Percentiles rank a stretch among this genome's conserved stretches.
Evolutionary conservation across 2,329 filamentous ascomycete genomes (phyloP).

Genomic region (Tolypocladium ophioglossoides): DNA sequence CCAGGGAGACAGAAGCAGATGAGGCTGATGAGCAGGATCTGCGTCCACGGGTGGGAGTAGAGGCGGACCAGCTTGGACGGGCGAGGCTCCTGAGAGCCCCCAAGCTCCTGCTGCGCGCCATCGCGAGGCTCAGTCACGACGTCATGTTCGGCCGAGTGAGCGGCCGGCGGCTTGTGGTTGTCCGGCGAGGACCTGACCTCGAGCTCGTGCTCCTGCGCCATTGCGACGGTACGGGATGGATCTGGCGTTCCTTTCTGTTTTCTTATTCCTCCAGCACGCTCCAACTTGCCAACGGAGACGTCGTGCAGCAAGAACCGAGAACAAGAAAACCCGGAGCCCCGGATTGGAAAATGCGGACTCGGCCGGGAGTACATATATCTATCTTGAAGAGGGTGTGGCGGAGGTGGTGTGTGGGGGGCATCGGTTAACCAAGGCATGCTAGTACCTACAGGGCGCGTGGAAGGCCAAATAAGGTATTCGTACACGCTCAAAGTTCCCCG

Average conservation of each 20-base stretch:
- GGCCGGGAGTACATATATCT: background rate
- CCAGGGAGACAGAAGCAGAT: conserved; percentile 38
- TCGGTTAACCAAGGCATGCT: background rate
- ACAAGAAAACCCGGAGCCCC: background rate
- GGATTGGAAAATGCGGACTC: background rate
- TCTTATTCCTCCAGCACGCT: background rate
- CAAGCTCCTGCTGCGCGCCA: background rate
- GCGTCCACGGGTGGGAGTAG: conserved; percentile 34
- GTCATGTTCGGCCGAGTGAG: background rate
- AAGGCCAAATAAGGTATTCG: background rate
- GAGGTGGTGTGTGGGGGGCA: background rate
- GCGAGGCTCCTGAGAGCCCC: background rate
- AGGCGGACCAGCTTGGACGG: conserved; percentile 14
- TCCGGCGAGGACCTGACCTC: background rate
- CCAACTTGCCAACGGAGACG: background rate
- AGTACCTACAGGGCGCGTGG: background rate
- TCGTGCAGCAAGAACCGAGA: background rate
- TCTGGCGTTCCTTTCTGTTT: background rate
- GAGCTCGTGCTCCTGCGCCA: background rate
- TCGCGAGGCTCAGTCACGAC: background rate
- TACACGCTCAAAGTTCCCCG: background rate
- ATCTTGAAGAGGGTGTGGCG: background rate
- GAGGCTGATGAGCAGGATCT: conserved; percentile 35
- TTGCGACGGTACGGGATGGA: background rate
- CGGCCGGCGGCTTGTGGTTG: background rate